These are phyloP conservation scores for Chlorella variabilis DNA, from an alignment of 163 green algal species.

Conservation along the genomic window DNA sequence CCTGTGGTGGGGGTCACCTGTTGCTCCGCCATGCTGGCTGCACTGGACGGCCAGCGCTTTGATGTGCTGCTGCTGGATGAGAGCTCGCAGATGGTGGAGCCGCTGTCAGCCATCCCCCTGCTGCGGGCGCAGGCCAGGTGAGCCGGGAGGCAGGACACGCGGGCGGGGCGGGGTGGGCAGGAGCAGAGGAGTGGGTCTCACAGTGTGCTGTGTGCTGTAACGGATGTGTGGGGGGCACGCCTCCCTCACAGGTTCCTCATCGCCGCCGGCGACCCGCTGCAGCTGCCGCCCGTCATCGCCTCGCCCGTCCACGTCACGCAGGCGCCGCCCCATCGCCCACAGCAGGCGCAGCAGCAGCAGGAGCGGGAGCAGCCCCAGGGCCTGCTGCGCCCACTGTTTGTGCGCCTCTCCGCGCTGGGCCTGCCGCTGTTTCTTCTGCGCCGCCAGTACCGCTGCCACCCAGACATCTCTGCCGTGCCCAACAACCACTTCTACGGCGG, in stretches of 20 bases:
- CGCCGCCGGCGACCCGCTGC: constrained; percentile 88
- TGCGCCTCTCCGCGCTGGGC: constrained; percentile 76
- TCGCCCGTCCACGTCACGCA: constrained; percentile 53
- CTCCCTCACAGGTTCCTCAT: constrained; percentile 80
- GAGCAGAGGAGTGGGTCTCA: too few species aligned
- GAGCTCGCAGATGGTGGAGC: constrained; percentile 90
- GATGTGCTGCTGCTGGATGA: constrained; percentile 92
- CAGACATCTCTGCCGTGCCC: constrained; percentile 44
- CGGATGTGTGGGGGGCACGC: too few species aligned
- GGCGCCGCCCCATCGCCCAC: not conserved
- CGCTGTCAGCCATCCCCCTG: constrained; percentile 81
- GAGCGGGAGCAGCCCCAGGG: constrained; percentile 42
- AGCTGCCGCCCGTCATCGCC: constrained; percentile 90
- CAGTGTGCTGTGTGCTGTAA: too few species aligned
- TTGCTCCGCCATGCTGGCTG: constrained; percentile 65
- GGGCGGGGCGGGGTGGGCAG: too few species aligned
- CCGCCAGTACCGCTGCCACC: constrained; percentile 88
- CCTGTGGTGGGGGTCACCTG: constrained; percentile 90
- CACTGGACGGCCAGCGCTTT: constrained; percentile 74
- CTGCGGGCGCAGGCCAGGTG: constrained; percentile 47
- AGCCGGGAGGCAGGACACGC: too few species aligned
- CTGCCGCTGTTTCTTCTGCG: constrained; percentile 72
- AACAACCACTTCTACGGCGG: constrained; percentile 87
- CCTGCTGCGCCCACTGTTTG: constrained; percentile 82
- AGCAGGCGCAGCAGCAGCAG: constrained; percentile 11